phyloP scores from a whole-genome alignment of 306 rosid species.

The Adenanthera pavonina region DNA sequence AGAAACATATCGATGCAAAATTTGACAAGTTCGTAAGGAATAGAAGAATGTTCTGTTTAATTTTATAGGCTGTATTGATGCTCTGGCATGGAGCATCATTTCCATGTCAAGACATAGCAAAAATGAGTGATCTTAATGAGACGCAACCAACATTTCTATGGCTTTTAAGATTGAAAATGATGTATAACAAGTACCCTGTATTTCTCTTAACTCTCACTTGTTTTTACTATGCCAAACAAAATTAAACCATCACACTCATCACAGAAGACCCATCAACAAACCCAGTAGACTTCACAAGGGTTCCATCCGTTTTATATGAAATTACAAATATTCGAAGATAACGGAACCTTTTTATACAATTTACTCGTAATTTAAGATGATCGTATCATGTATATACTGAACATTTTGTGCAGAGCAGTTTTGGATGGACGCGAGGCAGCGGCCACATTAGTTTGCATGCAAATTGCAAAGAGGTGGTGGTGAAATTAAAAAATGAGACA shows the following conservation, averaged over 20 bases:
- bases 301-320: neutral
- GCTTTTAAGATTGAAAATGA: conserved; percentile 60
- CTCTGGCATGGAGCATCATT: conserved; percentile 22
- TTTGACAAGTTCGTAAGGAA: conserved; percentile 34
- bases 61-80: conserved; percentile 28
- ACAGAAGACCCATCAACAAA: neutral
- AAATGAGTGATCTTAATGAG: conserved; percentile 45
- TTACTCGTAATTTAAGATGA: neutral
- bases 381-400: neutral
- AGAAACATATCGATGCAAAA: conserved; percentile 33
- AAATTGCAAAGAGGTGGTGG: neutral
- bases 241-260: conserved; percentile 29
- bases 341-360: neutral
- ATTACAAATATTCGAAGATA: neutral
- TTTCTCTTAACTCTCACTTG: conserved; percentile 8
- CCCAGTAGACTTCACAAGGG: neutral
- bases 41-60: conserved; percentile 42
- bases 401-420: conserved; percentile 21
- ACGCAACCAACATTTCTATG: conserved; percentile 53
- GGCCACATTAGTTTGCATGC: neutral
- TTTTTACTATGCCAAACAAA: neutral
- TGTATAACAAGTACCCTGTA: conserved; percentile 30
- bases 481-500: neutral
- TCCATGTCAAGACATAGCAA: conserved; percentile 31
- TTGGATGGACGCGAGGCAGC: neutral